Evolutionary conservation across 1,284 basidiomycete genomes (phyloP).

Genomic region (Moesziomyces antarcticus): DNA sequence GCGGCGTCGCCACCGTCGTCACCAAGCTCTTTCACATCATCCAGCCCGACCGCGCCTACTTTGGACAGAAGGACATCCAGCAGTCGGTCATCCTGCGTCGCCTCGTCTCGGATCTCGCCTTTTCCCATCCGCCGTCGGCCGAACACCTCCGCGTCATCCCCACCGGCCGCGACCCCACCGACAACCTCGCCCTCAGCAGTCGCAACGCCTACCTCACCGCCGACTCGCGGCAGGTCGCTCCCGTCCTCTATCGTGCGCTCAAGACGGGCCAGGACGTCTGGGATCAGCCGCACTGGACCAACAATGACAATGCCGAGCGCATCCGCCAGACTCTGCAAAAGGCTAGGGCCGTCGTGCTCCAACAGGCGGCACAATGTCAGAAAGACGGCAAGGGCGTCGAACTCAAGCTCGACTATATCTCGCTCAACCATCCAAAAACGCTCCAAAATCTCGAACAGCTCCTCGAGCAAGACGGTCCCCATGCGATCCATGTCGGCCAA

Average conservation of each 20-base stretch:
- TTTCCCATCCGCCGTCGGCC: slow-evolving; percentile 79
- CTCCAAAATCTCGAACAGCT: slow-evolving; percentile 70
- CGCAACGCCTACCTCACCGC: slow-evolving; percentile 85
- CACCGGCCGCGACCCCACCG: slow-evolving; percentile 76
- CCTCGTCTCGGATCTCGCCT: slow-evolving; percentile 83
- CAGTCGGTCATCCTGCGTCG: slow-evolving; percentile 88
- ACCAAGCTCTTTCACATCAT: slow-evolving; percentile 94
- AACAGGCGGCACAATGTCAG: slow-evolving; percentile 16
- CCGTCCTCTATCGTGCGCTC: slow-evolving; percentile 77
- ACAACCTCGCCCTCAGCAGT: slow-evolving; percentile 85
- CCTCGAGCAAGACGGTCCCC: slow-evolving; percentile 69
- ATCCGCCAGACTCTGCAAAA: slow-evolving; percentile 44
- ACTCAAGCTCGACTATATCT: slow-evolving; percentile 83
- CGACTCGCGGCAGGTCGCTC: slow-evolving; percentile 77
- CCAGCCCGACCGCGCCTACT: slow-evolving; percentile 91
- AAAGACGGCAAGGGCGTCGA: slow-evolving; percentile 54
- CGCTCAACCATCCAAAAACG: slow-evolving; percentile 83
- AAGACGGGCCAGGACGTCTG: slow-evolving; percentile 72
- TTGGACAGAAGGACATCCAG: slow-evolving; percentile 99
- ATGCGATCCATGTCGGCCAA: slow-evolving; percentile 60
- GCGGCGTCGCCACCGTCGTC: slow-evolving; percentile 93
- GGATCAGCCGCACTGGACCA: slow-evolving; percentile 22
- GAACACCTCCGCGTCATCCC: slow-evolving; percentile 78
- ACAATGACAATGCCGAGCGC: slow-evolving; percentile 21
- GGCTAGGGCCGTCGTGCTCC: slow-evolving; percentile 35